Evolutionary conservation across 2,329 filamentous ascomycete species (phyloP).

Genomic region (Fusarium succisae): DNA sequence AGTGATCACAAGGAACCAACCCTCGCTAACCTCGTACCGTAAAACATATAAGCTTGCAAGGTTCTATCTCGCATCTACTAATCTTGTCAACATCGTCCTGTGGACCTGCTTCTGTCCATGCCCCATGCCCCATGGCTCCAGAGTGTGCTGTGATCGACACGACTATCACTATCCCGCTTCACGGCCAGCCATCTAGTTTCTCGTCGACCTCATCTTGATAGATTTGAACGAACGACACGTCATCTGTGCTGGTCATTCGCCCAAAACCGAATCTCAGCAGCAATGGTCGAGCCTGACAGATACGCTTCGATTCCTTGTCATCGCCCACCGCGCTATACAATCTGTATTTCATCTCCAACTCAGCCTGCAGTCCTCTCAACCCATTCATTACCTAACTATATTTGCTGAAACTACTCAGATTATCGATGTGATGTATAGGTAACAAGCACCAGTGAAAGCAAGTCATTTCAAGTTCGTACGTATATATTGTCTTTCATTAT

Average conservation of each 20-base stretch:
- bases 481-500: background rate
- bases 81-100: background rate
- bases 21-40: background rate
- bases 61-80: background rate
- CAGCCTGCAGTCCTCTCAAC: background rate
- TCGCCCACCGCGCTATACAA: background rate
- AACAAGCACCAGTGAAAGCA: background rate
- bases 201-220: background rate
- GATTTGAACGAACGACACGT: background rate
- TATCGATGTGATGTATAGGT: background rate
- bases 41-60: background rate
- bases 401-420: background rate
- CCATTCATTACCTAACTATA: background rate
- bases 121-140: background rate
- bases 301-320: background rate
- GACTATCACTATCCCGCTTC: constrained; percentile 8
- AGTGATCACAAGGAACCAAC: background rate
- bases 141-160: background rate
- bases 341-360: background rate
- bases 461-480: background rate
- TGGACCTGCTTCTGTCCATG: background rate
- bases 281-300: background rate
- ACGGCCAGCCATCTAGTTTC: background rate
- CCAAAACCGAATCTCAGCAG: background rate
- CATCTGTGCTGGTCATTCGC: background rate